Percentiles rank a stretch among this genome's conserved stretches.
Conservation (phyloP, 2,329 filamentous ascomycete genomes). For the Colletotrichum viniferum region DNA sequence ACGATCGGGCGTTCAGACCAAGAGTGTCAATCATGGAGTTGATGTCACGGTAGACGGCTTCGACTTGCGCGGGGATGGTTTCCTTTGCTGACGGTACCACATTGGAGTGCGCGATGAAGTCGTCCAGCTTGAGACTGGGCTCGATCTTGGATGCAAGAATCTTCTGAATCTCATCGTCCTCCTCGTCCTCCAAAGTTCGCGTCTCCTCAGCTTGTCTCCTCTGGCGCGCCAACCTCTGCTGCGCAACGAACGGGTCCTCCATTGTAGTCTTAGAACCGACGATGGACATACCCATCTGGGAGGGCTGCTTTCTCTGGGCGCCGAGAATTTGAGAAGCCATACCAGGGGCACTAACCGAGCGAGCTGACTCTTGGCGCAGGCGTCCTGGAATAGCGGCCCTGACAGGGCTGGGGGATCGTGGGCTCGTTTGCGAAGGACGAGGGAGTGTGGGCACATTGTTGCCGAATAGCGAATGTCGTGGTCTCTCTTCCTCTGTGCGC, state of each 20-base stretch:
- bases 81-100: slow-evolving; percentile 57
- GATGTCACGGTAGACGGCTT: slow-evolving; percentile 77
- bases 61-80: slow-evolving; percentile 66
- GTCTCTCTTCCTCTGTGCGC: slow-evolving; percentile 47
- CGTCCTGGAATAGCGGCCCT: slow-evolving; percentile 61
- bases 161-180: slow-evolving; percentile 70
- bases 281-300: slow-evolving; percentile 42
- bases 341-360: slow-evolving; percentile 66
- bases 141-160: slow-evolving; percentile 65
- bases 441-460: slow-evolving; percentile 60
- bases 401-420: slow-evolving; percentile 75
- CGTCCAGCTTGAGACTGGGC: slow-evolving; percentile 66
- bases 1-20: slow-evolving; percentile 78
- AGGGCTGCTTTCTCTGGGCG: slow-evolving; percentile 38
- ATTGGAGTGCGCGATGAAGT: slow-evolving; percentile 69
- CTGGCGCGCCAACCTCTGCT: slow-evolving; percentile 56
- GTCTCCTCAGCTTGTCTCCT: slow-evolving; percentile 62
- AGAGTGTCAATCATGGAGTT: slow-evolving; percentile 95
- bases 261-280: slow-evolving; percentile 39
- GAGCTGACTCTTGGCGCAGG: slow-evolving; percentile 51
- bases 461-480: slow-evolving; percentile 55
- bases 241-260: slow-evolving; percentile 53
- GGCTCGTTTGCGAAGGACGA: slow-evolving; percentile 59
- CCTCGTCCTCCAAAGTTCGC: slow-evolving; percentile 66
- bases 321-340: slow-evolving; percentile 60